Evolutionary conservation across 306 rosid species (phyloP).

Genomic region (Echinosophora koreensis): DNA sequence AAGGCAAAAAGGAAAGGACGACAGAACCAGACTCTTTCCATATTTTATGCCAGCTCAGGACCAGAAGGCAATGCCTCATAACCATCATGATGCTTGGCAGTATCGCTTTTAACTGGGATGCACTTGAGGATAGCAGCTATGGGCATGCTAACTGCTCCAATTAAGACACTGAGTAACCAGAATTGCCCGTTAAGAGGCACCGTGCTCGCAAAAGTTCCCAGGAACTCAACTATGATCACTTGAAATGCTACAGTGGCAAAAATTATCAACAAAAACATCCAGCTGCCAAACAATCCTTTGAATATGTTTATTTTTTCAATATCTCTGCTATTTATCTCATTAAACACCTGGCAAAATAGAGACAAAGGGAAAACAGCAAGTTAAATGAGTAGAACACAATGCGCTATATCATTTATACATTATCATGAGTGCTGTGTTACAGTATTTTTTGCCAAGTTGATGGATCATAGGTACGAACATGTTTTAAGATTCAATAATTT

Average conservation of each 20-base stretch:
- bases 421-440: neutral
- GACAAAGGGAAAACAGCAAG: slow-evolving; percentile 29
- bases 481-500: neutral
- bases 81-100: slow-evolving; percentile 69
- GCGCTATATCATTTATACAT: neutral
- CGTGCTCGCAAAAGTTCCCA: slow-evolving; percentile 90
- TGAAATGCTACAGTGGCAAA: slow-evolving; percentile 71
- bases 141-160: slow-evolving; percentile 83
- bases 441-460: neutral
- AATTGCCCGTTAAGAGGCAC: slow-evolving; percentile 92
- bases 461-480: neutral
- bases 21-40: neutral
- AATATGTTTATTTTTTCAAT: slow-evolving; percentile 85
- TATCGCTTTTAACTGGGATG: slow-evolving; percentile 74
- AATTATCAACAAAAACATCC: slow-evolving; percentile 77
- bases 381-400: neutral
- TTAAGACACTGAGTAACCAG: slow-evolving; percentile 75
- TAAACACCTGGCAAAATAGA: slow-evolving; percentile 74
- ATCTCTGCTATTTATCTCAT: slow-evolving; percentile 91
- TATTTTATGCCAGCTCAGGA: slow-evolving; percentile 62
- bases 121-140: slow-evolving; percentile 77
- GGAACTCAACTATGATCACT: slow-evolving; percentile 76
- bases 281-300: slow-evolving; percentile 78
- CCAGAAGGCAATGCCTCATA: slow-evolving; percentile 75
- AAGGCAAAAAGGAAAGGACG: neutral